Evolutionary conservation across 768 basidiomycete genomes (phyloP), one percentile per base, ranked within the genome.

Genomic region (Russula griseocarnosa): DNA sequence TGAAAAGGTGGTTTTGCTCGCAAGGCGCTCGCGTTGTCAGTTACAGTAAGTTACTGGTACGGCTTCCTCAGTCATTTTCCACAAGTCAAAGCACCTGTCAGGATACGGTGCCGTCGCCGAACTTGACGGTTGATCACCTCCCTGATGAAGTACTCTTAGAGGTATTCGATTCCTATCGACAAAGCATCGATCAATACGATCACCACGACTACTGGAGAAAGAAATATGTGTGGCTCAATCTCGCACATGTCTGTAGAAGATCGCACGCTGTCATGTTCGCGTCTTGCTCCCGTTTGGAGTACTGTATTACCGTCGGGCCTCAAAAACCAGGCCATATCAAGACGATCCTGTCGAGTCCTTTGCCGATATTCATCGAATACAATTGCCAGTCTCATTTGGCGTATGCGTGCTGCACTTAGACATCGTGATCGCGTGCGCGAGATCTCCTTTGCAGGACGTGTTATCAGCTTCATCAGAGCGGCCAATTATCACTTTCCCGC

Each of bases 221-320:
- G 13, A 26, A 16, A 8, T 8, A 14, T 75, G 53, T 77, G 73
- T 63, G 62, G 62, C 22, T 57, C 24, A 46, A 10, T 20, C 62
- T 63, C 32, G 5, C 40, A 2, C 62, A 58, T 46, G 62, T 63
- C 6, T 63, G 62, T 34, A 36, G 1, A 46, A 34, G 8, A 20
- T 63, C 56, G 62, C 62, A 51, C 36, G 30, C 9, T n/a, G 5
- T 63, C 14, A 40, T 47, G 8, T 34, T 46, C 32, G 30, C 26
- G 40, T 63, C 62, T 16, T 2, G 40, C 20, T 34, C 50, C 40
- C 50, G 56, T 8, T 36, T 63, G 22, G 40, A 63, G 6, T 11
- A 46, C 7, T 11, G 24, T n/a, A 28, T 63, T 14, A 13, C 46
- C 7, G 9, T 58, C 0, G 52, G 18, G 5, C 8, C 14, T 5